These are phyloP conservation scores for Pleurotus citrinopileatus DNA, from an alignment of 768 basidiomycete species.

Conservation along the genomic window DNA sequence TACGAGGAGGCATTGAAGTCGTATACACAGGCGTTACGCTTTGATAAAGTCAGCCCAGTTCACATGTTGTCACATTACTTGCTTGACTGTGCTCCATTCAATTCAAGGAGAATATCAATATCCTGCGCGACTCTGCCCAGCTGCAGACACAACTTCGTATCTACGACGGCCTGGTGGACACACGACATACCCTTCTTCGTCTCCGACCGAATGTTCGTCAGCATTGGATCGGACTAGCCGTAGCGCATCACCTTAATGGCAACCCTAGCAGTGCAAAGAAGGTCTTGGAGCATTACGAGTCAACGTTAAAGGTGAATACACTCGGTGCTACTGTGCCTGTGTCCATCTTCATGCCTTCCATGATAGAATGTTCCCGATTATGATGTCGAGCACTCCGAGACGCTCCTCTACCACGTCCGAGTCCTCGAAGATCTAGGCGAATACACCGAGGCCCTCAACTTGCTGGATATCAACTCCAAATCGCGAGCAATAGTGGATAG, in stretches of 20 bases:
- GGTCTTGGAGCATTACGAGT: slow-evolving; percentile 70
- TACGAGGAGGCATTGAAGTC: slow-evolving; percentile 94
- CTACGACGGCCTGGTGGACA: slow-evolving; percentile 76
- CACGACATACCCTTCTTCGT: slow-evolving; percentile 75
- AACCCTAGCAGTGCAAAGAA: slow-evolving; percentile 68
- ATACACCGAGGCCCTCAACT: slow-evolving; percentile 50
- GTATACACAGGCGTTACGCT: slow-evolving; percentile 83
- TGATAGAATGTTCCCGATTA: slow-evolving; percentile 69
- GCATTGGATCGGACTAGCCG: slow-evolving; percentile 87
- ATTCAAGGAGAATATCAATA: slow-evolving; percentile 88
- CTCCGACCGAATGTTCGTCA: slow-evolving; percentile 80
- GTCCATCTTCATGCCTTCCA: neutral
- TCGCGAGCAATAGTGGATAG: slow-evolving; percentile 69
- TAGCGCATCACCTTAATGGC: slow-evolving; percentile 85
- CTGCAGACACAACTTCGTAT: slow-evolving; percentile 86
- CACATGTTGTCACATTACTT: neutral
- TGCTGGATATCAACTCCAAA: slow-evolving; percentile 66
- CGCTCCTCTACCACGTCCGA: slow-evolving; percentile 72
- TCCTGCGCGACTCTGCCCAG: slow-evolving; percentile 86
- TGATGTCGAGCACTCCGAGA: slow-evolving; percentile 83
- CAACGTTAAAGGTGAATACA: slow-evolving; percentile 63
- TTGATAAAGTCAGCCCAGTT: slow-evolving; percentile 70
- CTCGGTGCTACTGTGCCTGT: neutral
- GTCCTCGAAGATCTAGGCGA: slow-evolving; percentile 74
- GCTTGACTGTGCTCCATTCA: neutral